A percentile compares a stretch with the other conserved stretches of the same genome.
phyloP scores from a whole-genome alignment of 106 monocot species.

The Iris macrosiphon region DNA sequence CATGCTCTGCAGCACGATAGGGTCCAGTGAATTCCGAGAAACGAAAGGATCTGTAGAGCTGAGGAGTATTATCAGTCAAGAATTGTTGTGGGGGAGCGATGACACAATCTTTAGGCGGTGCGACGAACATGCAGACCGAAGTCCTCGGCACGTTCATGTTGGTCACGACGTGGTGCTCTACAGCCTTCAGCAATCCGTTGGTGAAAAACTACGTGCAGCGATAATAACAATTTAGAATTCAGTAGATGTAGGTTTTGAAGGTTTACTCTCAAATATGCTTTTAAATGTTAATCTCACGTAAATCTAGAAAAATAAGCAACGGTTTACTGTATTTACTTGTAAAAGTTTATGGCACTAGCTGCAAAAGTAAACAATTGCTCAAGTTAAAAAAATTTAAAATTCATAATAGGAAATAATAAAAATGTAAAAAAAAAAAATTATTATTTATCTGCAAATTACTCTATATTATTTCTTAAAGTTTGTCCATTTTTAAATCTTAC shows the following conservation, averaged over 20 bases:
- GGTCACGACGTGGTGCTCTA: conserved; percentile 27
- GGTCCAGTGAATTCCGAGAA: conserved; percentile 15
- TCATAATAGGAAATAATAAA: no score
- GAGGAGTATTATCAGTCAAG: not conserved
- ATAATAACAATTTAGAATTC: not conserved
- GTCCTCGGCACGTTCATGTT: conserved; percentile 8
- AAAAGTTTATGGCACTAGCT: no score
- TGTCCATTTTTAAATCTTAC: no score
- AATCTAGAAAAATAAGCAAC: no score
- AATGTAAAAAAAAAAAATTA: no score
- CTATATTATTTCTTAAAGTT: no score
- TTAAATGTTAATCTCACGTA: no score
- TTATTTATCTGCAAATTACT: no score
- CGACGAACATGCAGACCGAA: conserved; percentile 12
- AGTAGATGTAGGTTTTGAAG: not conserved
- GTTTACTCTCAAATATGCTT: no score
- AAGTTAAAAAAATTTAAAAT: no score
- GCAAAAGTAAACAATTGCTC: no score
- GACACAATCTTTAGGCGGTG: conserved; percentile 8
- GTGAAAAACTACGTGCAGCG: conserved; percentile 12
- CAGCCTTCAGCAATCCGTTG: conserved; percentile 31
- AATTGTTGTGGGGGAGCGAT: conserved; percentile 15
- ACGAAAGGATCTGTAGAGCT: conserved; percentile 14
- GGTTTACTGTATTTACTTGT: no score
- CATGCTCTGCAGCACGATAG: not conserved